Percentiles rank a stretch among this genome's conserved stretches.
These are phyloP conservation scores for Tolypocladium paradoxum DNA, from an alignment of 2,329 filamentous ascomycete genomes.

Conservation along the genomic window DNA sequence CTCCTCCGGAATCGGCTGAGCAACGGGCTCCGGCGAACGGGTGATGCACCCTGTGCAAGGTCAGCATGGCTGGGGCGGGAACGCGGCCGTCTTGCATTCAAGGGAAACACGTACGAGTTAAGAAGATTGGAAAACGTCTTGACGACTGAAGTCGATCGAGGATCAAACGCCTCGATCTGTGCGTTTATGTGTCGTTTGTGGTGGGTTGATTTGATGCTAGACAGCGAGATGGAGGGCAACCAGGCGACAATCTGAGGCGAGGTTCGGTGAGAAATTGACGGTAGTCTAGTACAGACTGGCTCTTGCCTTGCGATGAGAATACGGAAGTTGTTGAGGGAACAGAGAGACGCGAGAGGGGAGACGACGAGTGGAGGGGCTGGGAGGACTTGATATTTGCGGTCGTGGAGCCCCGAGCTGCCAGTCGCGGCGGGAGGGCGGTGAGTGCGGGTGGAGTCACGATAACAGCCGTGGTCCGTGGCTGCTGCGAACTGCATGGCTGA, in stretches of 20 bases:
- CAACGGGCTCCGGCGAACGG: constrained; percentile 94
- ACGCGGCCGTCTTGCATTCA: background rate
- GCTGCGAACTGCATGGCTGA: background rate
- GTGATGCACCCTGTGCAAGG: constrained; percentile 64
- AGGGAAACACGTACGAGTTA: constrained; percentile 65
- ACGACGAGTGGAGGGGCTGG: background rate
- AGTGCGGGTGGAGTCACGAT: background rate
- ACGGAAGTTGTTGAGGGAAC: background rate
- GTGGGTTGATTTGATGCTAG: background rate
- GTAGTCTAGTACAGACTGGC: background rate
- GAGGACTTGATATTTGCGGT: background rate
- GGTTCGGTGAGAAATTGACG: background rate
- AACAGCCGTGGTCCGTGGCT: background rate
- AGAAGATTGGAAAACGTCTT: constrained; percentile 99
- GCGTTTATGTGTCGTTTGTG: constrained; percentile 8
- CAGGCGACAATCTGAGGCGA: background rate
- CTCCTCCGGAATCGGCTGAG: constrained; percentile 76
- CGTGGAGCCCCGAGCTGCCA: background rate
- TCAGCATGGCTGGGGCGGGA: constrained; percentile 12
- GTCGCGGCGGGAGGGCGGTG: background rate
- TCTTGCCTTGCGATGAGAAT: background rate
- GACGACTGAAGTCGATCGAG: constrained; percentile 54
- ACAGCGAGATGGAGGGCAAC: background rate
- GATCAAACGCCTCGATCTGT: constrained; percentile 37
- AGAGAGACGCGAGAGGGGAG: background rate